A percentile compares a stretch with the other conserved stretches of the same genome.
Evolutionary conservation across 2,329 filamentous ascomycete genomes (phyloP).

Genomic region (Didymosphaeria variabile): DNA sequence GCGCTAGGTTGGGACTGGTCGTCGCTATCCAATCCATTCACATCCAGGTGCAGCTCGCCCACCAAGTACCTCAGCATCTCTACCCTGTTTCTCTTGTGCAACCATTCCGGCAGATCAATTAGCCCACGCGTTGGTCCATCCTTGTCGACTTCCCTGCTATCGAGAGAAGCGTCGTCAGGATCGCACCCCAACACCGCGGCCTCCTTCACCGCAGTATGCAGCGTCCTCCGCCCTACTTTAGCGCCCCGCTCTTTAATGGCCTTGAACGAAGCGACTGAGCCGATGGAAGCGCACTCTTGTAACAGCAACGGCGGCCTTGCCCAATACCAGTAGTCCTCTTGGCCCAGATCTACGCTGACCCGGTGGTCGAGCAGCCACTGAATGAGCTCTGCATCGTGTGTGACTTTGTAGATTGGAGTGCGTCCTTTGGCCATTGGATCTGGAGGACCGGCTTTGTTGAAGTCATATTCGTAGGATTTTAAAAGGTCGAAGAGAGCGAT

Average conservation of each 20-base stretch:
- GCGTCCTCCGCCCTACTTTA: constrained; percentile 6
- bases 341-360: no score
- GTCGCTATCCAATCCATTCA: constrained; percentile 16
- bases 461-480: neutral
- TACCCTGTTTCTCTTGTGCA: constrained; percentile 1
- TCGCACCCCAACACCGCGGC: neutral
- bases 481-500: neutral
- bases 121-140: neutral
- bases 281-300: neutral
- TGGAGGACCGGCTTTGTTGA: neutral
- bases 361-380: neutral
- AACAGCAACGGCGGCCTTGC: neutral
- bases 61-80: constrained; percentile 18
- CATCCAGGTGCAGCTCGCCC: constrained; percentile 10
- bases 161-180: neutral
- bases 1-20: neutral
- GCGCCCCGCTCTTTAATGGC: constrained; percentile 6
- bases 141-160: neutral
- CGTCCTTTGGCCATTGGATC: neutral
- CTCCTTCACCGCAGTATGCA: constrained; percentile 4
- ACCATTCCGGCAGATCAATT: no score
- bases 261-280: constrained; percentile 5
- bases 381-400: neutral
- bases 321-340: neutral
- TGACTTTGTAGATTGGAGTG: neutral